Evolutionary conservation across 2,329 filamentous ascomycete species (phyloP).

Genomic region (Neodidymelliopsis sp.): DNA sequence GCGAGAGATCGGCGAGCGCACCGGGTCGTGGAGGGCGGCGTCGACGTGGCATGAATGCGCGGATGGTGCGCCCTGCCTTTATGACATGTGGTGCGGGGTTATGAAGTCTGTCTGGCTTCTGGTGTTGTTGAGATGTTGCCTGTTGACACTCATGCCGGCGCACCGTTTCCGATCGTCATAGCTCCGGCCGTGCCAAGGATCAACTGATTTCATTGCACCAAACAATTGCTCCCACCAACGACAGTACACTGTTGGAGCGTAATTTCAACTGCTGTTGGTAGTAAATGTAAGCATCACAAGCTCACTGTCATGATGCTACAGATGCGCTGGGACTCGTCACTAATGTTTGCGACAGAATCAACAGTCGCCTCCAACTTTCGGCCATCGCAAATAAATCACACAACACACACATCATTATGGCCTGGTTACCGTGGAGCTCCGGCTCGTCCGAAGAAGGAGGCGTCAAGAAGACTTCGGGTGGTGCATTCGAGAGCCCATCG

Average conservation of each 20-base stretch:
- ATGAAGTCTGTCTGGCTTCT: conserved; percentile 4
- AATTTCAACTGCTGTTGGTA: neutral
- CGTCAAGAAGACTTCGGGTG: conserved; percentile 57
- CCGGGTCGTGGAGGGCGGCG: conserved; percentile 70
- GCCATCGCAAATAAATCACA: conserved; percentile 16
- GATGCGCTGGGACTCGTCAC: neutral
- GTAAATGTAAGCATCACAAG: neutral
- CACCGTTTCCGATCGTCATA: conserved; percentile 29
- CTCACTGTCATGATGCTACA: neutral
- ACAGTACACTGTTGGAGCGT: neutral
- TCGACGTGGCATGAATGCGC: conserved; percentile 59
- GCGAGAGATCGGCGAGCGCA: conserved; percentile 71
- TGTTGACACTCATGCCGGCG: conserved; percentile 15
- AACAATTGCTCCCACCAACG: neutral
- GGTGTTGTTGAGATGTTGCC: conserved; percentile 24
- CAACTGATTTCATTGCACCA: conserved; percentile 14
- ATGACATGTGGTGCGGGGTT: conserved; percentile 16
- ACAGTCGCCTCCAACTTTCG: conserved; percentile 8
- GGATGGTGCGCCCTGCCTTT: conserved; percentile 28
- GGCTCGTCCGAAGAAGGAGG: conserved; percentile 47
- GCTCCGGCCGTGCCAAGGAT: conserved; percentile 29
- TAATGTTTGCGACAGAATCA: conserved; percentile 17
- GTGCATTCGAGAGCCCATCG: conserved; percentile 78
- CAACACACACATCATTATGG: conserved; percentile 55
- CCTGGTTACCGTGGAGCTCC: conserved; percentile 59